A percentile compares a stretch with the other conserved stretches of the same genome.
Conservation (phyloP, 495 filamentous ascomycete genomes). For the Aspergillus conjunctus region DNA sequence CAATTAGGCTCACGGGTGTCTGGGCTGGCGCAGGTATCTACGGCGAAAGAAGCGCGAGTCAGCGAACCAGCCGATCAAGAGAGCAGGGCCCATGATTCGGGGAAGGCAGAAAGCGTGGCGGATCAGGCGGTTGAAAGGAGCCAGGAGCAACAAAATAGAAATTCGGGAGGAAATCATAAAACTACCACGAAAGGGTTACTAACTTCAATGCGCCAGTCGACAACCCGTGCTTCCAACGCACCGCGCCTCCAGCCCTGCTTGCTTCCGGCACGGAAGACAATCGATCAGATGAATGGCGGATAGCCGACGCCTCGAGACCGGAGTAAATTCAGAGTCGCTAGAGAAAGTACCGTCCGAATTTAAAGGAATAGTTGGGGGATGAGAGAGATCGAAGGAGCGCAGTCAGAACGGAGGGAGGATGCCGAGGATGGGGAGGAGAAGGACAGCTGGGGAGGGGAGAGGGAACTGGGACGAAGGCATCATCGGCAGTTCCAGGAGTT, state of each 20-base stretch:
- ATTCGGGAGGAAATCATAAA: conserved; percentile 23
- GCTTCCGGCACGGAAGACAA: conserved; percentile 5
- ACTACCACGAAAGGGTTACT: conserved; percentile 22
- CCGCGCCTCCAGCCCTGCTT: conserved; percentile 28
- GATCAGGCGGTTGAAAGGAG: conserved; percentile 2
- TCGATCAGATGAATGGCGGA: conserved; percentile 14
- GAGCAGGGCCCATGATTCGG: conserved; percentile 6
- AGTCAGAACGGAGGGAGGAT: conserved; percentile 18
- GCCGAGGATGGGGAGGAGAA: background rate
- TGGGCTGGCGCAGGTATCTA: conserved; percentile 44
- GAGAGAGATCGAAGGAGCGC: background rate
- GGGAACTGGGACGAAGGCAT: conserved; percentile 4
- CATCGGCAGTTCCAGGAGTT: conserved; percentile 3
- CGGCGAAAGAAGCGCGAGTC: conserved; percentile 26
- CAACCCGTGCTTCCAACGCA: conserved; percentile 44
- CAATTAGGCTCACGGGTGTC: conserved; percentile 56
- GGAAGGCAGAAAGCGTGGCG: conserved; percentile 21
- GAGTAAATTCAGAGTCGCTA: conserved; percentile 9
- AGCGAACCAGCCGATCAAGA: conserved; percentile 23
- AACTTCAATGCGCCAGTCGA: conserved; percentile 52
- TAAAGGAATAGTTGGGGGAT: background rate
- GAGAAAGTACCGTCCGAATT: conserved; percentile 11
- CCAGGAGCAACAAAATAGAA: conserved; percentile 13
- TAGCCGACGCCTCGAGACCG: conserved; percentile 2
- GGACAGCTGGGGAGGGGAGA: background rate